Base-by-base conservation (phyloP, 2,329 filamentous ascomycete genomes). In the Beauveria brongniartii region DNA sequence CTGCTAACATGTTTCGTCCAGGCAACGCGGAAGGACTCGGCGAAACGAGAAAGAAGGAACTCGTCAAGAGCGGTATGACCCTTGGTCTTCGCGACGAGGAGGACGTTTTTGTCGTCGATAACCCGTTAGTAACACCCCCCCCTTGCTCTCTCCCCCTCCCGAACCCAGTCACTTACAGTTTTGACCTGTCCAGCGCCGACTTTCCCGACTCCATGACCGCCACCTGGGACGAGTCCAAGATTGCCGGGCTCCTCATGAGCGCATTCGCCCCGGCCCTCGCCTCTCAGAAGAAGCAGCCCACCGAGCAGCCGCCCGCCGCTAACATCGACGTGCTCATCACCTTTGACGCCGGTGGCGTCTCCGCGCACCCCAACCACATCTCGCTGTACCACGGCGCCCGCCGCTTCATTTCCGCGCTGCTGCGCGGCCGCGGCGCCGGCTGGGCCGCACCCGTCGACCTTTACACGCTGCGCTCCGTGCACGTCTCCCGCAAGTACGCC, bases 121-220 rank as follows among this genome's bases (percentile, higher is more conserved):
- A 89, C 73, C 83, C 84, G 83, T 88, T 78, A 65, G 48, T 12
- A 24, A 24, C 24, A 22, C 24, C 24, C 24, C 3, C 24, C 24
- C 24, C 5, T 24, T 5, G 24, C 24, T 24, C 24, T 24, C 24
- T 5, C 24, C 24, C 24, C 9, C 9, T 40, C 22, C 12, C 34
- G 2, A 6, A n/a, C 3, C 9, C 28, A 12, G 9, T 30, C 55
- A 41, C 61, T 64, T 41, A 56, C 47, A 44, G 5, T 10, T 41
- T 24, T 3, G 4, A 20, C 3, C 43, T 28, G 6, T 28, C 43
- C 30, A 72, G 64, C 56, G 77, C 76, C 54, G 82, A 89, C 68
- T 96, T 97, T 72, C 91, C 86, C 60, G 94, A 99, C 75, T 92
- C 91, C 63, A 97, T 97, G 90, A 89, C 84, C 2, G 79, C 79